Percentiles rank a stretch among this genome's conserved stretches.
Evolutionary conservation across 1,284 basidiomycete species (phyloP).

Genomic region (Puccinia novopanici): DNA sequence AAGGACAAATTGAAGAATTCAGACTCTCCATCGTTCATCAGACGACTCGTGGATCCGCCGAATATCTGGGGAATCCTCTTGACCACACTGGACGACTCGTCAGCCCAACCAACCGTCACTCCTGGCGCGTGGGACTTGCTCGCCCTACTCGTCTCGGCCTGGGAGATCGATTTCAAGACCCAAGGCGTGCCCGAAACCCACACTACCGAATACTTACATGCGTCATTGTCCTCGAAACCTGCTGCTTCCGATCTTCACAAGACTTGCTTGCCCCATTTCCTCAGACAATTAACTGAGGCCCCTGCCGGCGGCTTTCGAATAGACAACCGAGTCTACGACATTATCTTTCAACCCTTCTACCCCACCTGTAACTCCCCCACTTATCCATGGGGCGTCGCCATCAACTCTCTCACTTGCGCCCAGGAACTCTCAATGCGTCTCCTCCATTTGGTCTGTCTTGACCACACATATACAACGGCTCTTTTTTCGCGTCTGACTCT

Average conservation of each 20-base stretch:
- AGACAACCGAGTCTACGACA: slow-evolving; percentile 20
- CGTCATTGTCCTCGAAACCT: neutral
- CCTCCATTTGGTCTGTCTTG: slow-evolving; percentile 29
- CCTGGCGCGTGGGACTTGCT: slow-evolving; percentile 46
- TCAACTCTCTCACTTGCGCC: slow-evolving; percentile 18
- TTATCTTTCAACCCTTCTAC: slow-evolving; percentile 39
- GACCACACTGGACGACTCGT: neutral
- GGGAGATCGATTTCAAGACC: slow-evolving; percentile 42
- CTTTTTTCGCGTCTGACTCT: neutral
- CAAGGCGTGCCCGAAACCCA: slow-evolving; percentile 1
- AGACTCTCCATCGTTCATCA: neutral
- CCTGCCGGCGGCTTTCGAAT: slow-evolving; percentile 17
- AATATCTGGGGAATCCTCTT: slow-evolving; percentile 28
- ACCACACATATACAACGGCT: neutral
- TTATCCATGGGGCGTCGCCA: slow-evolving; percentile 25
- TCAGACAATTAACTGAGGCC: slow-evolving; percentile 22
- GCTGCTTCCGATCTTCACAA: neutral
- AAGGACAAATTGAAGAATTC: neutral
- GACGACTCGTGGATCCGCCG: neutral
- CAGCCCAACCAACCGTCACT: neutral
- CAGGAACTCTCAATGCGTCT: slow-evolving; percentile 36
- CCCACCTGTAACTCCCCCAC: slow-evolving; percentile 2
- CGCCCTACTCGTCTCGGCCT: slow-evolving; percentile 16
- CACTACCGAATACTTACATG: neutral
- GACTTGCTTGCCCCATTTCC: slow-evolving; percentile 29